Base-by-base conservation (phyloP, 78 protist genomes). In the Cavenderia fasciculata region DNA sequence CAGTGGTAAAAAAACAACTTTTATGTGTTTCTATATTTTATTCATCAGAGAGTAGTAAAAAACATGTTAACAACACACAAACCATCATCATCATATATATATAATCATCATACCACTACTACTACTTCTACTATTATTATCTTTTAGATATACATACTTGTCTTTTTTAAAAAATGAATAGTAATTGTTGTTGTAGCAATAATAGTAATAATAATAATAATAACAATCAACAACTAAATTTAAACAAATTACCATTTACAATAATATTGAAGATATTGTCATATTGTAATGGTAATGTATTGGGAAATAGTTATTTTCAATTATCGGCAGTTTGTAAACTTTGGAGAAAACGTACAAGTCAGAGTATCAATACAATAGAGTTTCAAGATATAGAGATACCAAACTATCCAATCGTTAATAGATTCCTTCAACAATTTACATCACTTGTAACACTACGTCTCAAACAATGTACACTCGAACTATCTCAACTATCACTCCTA, bases 231-330 rank as follows among this genome's bases (percentile, higher is more conserved):
- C 8, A 12, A 14, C 12, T 54, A 54, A 72, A 72, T 72, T 52
- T 82, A 5, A 82, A 82, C 56, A 61, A 82, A 68, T 41, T 82
- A 54, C 89, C 89, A 18, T 33, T n/a, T 54, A 82, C 68, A n/a
- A 54, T 82, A 38, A n/a, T 82, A 33, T 43, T 34, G 36, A 82
- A 68, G 70, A 68, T 82, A 40, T 36, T 82, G 16, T 41, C 69
- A 34, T 34, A 27, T 40, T 54, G 57, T 56, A 68, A 47, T 21
- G 68, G 68, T 54, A 62, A 62, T 68, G 56, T 41, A 29, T 41
- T 82, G 27, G 38, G 44, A 18, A 19, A 47, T 19, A 44, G 38
- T 31, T 82, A 36, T 52, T 82, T 68, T 82, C 89, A 68, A 68
- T 41, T 82, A 8, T 54, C 89, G 41, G 3, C 31, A 12, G 59